A percentile compares a stretch with the other conserved stretches of the same genome.
These are phyloP conservation scores for Cairneyella variabilis DNA, from an alignment of 495 filamentous ascomycete species.

Conservation along the genomic window DNA sequence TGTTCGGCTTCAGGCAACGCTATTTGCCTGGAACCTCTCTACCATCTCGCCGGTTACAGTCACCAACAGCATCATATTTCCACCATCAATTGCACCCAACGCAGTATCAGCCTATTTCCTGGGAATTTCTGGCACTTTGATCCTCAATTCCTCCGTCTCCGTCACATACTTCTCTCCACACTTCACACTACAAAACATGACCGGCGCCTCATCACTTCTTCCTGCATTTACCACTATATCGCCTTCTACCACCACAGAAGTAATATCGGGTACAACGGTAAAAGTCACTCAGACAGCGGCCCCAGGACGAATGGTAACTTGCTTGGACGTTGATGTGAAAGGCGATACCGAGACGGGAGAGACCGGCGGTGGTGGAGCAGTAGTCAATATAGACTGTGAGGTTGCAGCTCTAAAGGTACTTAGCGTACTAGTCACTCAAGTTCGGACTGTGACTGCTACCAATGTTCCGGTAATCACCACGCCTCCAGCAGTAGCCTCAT, in stretches of 20 bases:
- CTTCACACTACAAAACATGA: slow-evolving; percentile 18
- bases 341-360: background rate
- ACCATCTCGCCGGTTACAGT: slow-evolving; percentile 4
- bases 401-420: background rate
- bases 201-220: slow-evolving; percentile 3
- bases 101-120: slow-evolving; percentile 9
- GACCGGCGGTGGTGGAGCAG: background rate
- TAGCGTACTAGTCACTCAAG: background rate
- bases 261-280: background rate
- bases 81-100: slow-evolving; percentile 5
- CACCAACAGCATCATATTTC: slow-evolving; percentile 10
- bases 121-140: slow-evolving; percentile 5
- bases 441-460: background rate
- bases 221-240: background rate
- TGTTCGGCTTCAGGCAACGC: background rate
- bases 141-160: slow-evolving; percentile 1
- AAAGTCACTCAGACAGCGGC: background rate
- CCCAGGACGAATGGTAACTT: background rate
- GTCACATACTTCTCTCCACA: slow-evolving; percentile 11
- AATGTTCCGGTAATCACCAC: background rate
- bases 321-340: background rate
- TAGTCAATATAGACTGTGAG: background rate
- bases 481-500: background rate
- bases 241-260: background rate
- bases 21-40: slow-evolving; percentile 12